phyloP scores from a whole-genome alignment of 257 asterid species.

The Primulina huaijiensis region DNA sequence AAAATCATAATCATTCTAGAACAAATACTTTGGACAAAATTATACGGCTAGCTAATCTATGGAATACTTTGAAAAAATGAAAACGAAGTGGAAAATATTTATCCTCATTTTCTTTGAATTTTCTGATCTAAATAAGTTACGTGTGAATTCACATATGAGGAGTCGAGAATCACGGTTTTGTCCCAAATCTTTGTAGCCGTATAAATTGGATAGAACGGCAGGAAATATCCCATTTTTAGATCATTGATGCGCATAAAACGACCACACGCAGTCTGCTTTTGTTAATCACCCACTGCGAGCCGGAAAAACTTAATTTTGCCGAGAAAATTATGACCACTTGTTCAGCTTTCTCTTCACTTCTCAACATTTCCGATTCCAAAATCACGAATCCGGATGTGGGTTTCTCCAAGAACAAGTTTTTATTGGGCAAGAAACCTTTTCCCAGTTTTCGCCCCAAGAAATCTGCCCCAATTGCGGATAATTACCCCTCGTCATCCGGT shows the following conservation, averaged over 20 bases:
- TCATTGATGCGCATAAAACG: conserved; percentile 22
- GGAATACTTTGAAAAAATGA: too few species aligned
- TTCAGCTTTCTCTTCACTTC: conserved; percentile 39
- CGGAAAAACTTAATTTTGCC: not conserved
- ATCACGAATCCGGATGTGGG: conserved; percentile 40
- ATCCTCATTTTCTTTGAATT: too few species aligned
- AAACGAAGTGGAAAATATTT: too few species aligned
- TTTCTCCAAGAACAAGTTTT: conserved; percentile 24
- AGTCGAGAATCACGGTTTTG: not conserved
- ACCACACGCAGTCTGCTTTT: conserved; percentile 23
- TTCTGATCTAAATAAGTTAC: not conserved
- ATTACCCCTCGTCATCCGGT: conserved; percentile 12
- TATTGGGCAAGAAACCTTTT: conserved; percentile 25
- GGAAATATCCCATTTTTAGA: not conserved
- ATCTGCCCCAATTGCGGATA: conserved; percentile 10
- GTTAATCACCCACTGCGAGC: conserved; percentile 11
- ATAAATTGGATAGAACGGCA: conserved; percentile 32
- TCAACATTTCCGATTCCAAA: conserved; percentile 48
- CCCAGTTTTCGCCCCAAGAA: conserved; percentile 2
- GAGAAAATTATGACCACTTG: conserved; percentile 33
- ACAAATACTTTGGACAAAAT: too few species aligned
- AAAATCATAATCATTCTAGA: too few species aligned
- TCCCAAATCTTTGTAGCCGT: conserved; percentile 27
- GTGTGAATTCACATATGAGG: conserved; percentile 18
- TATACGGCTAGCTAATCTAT: not conserved